Conservation (phyloP, 306 rosid species). For the Vigna mungo region DNA sequence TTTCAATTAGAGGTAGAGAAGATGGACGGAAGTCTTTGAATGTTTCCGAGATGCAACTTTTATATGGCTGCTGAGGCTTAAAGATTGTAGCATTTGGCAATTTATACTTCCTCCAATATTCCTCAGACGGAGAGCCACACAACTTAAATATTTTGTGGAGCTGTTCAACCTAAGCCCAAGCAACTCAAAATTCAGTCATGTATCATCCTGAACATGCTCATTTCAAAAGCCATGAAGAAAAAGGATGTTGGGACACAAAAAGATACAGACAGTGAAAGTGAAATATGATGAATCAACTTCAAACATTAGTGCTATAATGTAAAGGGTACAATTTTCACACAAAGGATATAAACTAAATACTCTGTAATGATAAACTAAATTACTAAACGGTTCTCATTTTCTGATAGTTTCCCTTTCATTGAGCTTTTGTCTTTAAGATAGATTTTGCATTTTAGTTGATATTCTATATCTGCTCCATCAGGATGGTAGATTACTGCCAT, state of each 20-base stretch:
- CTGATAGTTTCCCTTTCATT: constrained; percentile 22
- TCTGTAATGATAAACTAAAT: not conserved
- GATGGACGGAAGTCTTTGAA: constrained; percentile 86
- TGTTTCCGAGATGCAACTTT: constrained; percentile 73
- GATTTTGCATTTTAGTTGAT: constrained; percentile 24
- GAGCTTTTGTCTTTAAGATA: constrained; percentile 1
- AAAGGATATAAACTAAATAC: constrained; percentile 24
- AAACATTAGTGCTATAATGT: not conserved
- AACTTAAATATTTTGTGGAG: constrained; percentile 95
- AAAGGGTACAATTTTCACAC: constrained; percentile 8
- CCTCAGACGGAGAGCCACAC: constrained; percentile 98
- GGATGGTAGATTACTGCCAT: constrained; percentile 24
- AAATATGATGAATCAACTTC: constrained; percentile 29
- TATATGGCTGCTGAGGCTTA: constrained; percentile 96
- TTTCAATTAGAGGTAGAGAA: constrained; percentile 73
- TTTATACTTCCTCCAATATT: constrained; percentile 92
- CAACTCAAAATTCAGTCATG: constrained; percentile 46
- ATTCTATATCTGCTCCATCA: constrained; percentile 21
- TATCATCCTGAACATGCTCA: constrained; percentile 46
- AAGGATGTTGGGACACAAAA: constrained; percentile 5
- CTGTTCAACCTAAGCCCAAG: constrained; percentile 83
- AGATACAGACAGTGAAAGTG: constrained; percentile 14
- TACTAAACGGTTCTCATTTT: constrained; percentile 12
- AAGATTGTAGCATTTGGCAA: constrained; percentile 97
- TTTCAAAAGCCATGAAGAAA: not conserved